A percentile compares a stretch with the other conserved stretches of the same genome.
Evolutionary conservation across 345 rosid genomes (phyloP).

Genomic region (Salix caprea): DNA sequence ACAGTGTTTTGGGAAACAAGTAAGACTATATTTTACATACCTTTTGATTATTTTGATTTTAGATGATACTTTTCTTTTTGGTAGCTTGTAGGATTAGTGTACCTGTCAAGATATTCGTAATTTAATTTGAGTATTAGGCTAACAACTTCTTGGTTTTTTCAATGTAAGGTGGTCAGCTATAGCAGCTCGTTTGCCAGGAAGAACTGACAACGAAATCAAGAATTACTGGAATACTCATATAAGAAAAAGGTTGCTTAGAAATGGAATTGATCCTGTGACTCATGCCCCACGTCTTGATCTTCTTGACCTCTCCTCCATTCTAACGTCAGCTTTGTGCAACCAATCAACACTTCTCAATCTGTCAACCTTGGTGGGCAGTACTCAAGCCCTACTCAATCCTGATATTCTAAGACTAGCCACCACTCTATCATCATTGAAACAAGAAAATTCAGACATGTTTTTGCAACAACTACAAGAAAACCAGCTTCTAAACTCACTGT

Average conservation of each 20-base stretch:
- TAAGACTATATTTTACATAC: slow-evolving; percentile 16
- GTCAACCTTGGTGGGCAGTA: slow-evolving; percentile 36
- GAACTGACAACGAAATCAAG: slow-evolving; percentile 94
- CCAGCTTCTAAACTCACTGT: slow-evolving; percentile 20
- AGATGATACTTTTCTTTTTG: not conserved
- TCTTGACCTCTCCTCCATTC: slow-evolving; percentile 64
- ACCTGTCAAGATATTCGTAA: not conserved
- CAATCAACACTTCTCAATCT: slow-evolving; percentile 40
- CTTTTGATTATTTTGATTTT: not conserved
- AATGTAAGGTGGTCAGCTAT: slow-evolving; percentile 87
- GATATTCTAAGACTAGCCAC: slow-evolving; percentile 36
- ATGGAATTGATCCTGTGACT: slow-evolving; percentile 92
- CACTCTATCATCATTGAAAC: slow-evolving; percentile 40
- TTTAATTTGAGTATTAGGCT: not conserved
- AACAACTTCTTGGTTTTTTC: not conserved
- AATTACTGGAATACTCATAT: slow-evolving; percentile 95
- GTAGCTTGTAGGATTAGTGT: not conserved
- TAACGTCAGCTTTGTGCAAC: slow-evolving; percentile 42
- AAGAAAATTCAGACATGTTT: slow-evolving; percentile 41
- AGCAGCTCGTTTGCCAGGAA: slow-evolving; percentile 95
- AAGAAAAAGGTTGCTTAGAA: slow-evolving; percentile 72
- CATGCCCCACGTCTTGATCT: slow-evolving; percentile 80
- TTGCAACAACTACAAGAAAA: slow-evolving; percentile 39
- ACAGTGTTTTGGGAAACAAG: slow-evolving; percentile 87
- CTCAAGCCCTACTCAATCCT: slow-evolving; percentile 51